Percentiles rank a stretch among this genome's conserved stretches.
Conservation (phyloP, 2,329 filamentous ascomycete genomes). For the Magnaporthiopsis poae region DNA sequence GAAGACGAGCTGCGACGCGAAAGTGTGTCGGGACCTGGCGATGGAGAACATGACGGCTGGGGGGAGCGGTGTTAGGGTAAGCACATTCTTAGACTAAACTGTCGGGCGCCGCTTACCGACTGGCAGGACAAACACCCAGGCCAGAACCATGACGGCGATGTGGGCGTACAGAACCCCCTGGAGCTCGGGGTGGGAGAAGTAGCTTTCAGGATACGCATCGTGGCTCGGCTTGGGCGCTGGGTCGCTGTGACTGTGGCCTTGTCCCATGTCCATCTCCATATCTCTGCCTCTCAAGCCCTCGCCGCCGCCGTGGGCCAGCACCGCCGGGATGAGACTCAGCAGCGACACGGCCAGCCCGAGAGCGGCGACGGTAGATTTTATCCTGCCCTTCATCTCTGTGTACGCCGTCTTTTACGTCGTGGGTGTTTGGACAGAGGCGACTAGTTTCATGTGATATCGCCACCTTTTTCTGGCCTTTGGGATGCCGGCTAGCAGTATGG, state of each 20-base stretch:
- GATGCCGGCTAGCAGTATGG: not conserved
- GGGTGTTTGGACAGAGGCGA: not conserved
- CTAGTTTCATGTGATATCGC: not conserved
- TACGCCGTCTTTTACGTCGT: not conserved
- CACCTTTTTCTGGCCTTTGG: not conserved
- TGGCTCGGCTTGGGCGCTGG: conserved; percentile 16
- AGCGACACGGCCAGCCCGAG: not conserved
- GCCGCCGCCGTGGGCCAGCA: conserved; percentile 22
- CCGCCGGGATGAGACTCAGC: conserved; percentile 19
- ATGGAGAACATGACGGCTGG: conserved; percentile 78
- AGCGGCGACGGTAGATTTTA: not conserved
- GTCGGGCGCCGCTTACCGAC: conserved; percentile 47
- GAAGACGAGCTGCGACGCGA: conserved; percentile 61
- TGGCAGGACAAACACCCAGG: conserved; percentile 65
- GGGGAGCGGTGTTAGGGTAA: not conserved
- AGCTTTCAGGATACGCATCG: conserved; percentile 37
- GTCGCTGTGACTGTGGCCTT: conserved; percentile 1
- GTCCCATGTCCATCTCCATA: conserved; percentile 17
- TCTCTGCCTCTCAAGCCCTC: conserved; percentile 10
- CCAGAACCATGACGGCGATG: conserved; percentile 58
- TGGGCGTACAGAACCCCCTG: conserved; percentile 55
- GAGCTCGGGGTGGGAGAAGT: conserved; percentile 49
- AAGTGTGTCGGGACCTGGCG: conserved; percentile 63
- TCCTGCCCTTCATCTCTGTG: not conserved
- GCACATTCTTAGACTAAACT: no score